Base-by-base conservation (phyloP, 129 eudicot genomes). In the Flaveria ramosissima region DNA sequence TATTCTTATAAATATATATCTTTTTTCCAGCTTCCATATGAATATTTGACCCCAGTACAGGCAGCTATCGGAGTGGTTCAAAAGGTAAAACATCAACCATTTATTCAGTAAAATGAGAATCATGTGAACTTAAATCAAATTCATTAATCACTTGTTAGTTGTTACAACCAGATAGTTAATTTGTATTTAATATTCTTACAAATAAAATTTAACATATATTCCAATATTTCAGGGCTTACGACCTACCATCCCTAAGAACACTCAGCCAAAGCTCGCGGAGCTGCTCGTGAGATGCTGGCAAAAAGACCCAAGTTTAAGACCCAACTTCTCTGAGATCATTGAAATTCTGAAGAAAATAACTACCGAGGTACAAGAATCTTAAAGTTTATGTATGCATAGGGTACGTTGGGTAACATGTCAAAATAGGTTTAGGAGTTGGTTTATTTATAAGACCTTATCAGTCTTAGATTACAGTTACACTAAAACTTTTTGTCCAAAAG, bases 51-150 rank as follows among this genome's bases (percentile, higher is more conserved):
- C 17, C 98, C 98, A 16, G 80, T 93, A 66, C 98, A 93, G 78
- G 98, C 98, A 59, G 98, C 97, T 43, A 92, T 93, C 53, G 98
- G 97, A 77, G 98, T 93, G 65, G 98, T 93, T 74, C 98, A 90
- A 75, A 93, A 93, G 97, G 98, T 93, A 85, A 78, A 60, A 5
- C 71, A 21, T 69, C 56, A 73, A 39, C 47, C 19, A 84, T 47
- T 41, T 30, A n/a, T 57, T 7, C 23, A 20, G 27, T 24, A 48
- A 70, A 70, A 48, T 27, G 15, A 53, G 23, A 55, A 23, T 45
- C 15, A 60, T 47, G 47, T 62, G 63, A 15, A 61, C 66, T 14
- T 30, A 43, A 63, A 45, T 71, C 41, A 71, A 45, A 42, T 15
- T 39, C 42, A 71, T 30, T 56, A 61, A 62, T 72, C 14, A 16